Conservation (phyloP, 1,284 basidiomycete genomes). For the Naganishia sp. region DNA sequence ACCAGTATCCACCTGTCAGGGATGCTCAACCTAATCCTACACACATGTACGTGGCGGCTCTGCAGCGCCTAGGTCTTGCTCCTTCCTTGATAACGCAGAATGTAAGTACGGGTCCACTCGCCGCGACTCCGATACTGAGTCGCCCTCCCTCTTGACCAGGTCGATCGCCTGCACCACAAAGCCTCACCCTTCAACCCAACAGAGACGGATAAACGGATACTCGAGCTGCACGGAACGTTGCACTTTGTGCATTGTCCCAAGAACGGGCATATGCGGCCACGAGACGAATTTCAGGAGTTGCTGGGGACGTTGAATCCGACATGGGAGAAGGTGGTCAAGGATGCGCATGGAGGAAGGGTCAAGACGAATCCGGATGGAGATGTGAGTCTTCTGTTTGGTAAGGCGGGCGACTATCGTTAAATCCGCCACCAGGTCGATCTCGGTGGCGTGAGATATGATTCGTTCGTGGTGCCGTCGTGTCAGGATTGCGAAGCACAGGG, state of each 20-base stretch:
- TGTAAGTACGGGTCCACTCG: slow-evolving; percentile 35
- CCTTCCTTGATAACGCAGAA: slow-evolving; percentile 82
- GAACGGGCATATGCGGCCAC: slow-evolving; percentile 65
- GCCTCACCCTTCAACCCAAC: slow-evolving; percentile 56
- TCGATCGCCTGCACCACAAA: slow-evolving; percentile 86
- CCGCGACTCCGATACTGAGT: not conserved
- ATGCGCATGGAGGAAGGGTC: slow-evolving; percentile 59
- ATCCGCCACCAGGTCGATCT: slow-evolving; percentile 67
- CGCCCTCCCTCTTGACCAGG: slow-evolving; percentile 48
- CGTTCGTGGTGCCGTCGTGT: slow-evolving; percentile 78
- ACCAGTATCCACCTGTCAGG: slow-evolving; percentile 70
- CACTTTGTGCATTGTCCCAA: slow-evolving; percentile 74
- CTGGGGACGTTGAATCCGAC: slow-evolving; percentile 72
- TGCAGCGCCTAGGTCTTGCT: slow-evolving; percentile 69
- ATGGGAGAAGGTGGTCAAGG: slow-evolving; percentile 71
- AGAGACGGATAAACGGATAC: slow-evolving; percentile 58
- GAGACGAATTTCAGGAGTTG: slow-evolving; percentile 72
- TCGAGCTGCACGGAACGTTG: slow-evolving; percentile 86
- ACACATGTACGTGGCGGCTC: slow-evolving; percentile 78
- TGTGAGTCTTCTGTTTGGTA: slow-evolving; percentile 55
- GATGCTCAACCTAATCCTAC: slow-evolving; percentile 80
- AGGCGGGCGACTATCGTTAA: not conserved
- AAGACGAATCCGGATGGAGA: slow-evolving; percentile 87
- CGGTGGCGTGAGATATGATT: slow-evolving; percentile 70
- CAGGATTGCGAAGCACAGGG: slow-evolving; percentile 60